Evolutionary conservation across 2,329 filamentous ascomycete genomes (phyloP), one percentile per base, ranked within the genome.

Genomic region (Hawksworthiomyces lignivorus): DNA sequence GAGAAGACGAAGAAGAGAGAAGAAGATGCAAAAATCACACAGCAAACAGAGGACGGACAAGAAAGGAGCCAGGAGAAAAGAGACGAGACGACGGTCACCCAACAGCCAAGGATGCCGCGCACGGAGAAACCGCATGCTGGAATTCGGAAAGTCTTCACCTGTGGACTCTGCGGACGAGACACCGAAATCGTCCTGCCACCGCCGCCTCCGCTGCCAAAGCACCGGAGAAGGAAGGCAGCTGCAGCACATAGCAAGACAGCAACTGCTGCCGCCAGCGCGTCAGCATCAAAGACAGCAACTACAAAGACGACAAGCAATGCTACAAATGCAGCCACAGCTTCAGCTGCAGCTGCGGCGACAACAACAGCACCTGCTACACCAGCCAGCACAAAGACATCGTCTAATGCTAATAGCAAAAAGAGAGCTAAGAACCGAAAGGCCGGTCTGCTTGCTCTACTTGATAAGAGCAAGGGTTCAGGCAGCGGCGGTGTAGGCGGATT

Each of bases 371-470:
- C 41, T 10, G 15, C 15, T 33, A 32, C 17, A 40, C n/a, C 35
- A 46, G 10, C 52, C 52, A 17, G 38, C 43, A 58, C 39, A 66
- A 54, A 14, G n/a, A 19, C 36, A 2, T 29, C 44, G 1, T 24
- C 39, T 17, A 45, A 45, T 19, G 36, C 46, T 35, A 43, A 17
- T 26, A 45, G 43, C 62, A 81, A 77, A 61, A 82, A 81, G 62
- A 68, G 78, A 37, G 75, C 79, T 24, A 83, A 79, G 61, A 73
- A 65, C 47, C 68, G 78, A 46, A 84, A 82, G 58, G 73, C 76
- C 26, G 78, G 77, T 1, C 63, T 85, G n/a, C 75, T 82, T 55
- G 77, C 79, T 38, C 57, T 84, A 30, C 63, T 84, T n/a, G 69
- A 70, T 36, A 73, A 76, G 49, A 66, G 65, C 39, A 67, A 64